Percentiles rank a stretch among this genome's conserved stretches.
Conservation (phyloP, 1,139 yeast genomes). For the Nadsonia starkeyi-henricii region DNA sequence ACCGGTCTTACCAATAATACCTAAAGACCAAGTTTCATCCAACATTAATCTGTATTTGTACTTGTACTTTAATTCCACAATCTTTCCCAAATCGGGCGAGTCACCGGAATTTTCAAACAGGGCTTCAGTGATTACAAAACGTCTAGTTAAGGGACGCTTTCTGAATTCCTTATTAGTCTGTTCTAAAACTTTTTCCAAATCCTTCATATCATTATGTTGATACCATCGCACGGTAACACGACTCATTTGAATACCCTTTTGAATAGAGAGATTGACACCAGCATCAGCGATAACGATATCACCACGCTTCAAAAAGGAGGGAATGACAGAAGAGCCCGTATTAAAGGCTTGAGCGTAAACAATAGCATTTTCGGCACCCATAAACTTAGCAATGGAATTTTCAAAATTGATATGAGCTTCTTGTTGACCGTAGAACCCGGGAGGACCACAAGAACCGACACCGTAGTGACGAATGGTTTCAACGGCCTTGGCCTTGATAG, state of each 20-base stretch:
- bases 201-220: constrained; percentile 79
- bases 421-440: constrained; percentile 93
- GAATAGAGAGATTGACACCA: constrained; percentile 62
- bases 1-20: constrained; percentile 74
- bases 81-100: constrained; percentile 52
- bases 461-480: constrained; percentile 56
- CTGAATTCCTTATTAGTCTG: constrained; percentile 42
- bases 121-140: constrained; percentile 86
- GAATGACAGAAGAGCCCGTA: constrained; percentile 89
- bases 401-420: constrained; percentile 80
- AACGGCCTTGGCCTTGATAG: constrained; percentile 42
- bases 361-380: constrained; percentile 67
- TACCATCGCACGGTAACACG: constrained; percentile 70
- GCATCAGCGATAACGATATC: constrained; percentile 84
- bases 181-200: constrained; percentile 53
- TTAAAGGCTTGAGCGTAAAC: constrained; percentile 89
- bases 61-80: constrained; percentile 62
- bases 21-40: constrained; percentile 80
- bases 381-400: constrained; percentile 55
- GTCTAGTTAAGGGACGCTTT: constrained; percentile 63
- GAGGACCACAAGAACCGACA: constrained; percentile 98
- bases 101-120: constrained; percentile 75
- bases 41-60: constrained; percentile 75
- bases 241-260: constrained; percentile 76
- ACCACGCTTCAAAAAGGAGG: constrained; percentile 91